Evolutionary conservation across 352 stramenopile genomes (phyloP), one percentile per base, ranked within the genome.

Genomic region (Globisporangium echinulatum): DNA sequence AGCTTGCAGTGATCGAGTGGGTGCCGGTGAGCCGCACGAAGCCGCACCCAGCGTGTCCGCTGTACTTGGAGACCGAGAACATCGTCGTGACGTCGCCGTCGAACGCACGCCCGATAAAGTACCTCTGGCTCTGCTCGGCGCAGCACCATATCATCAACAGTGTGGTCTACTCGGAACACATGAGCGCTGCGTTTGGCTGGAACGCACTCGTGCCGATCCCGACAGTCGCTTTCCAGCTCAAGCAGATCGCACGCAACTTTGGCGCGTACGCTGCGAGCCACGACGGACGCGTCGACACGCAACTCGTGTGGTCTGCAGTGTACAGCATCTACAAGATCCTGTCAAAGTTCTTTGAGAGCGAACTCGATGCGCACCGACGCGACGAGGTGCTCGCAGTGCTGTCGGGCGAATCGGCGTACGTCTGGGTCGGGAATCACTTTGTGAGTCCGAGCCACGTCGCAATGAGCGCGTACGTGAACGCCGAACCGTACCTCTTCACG

Each of bases 391-490:
- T 82, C n/a, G 15, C 55, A 7, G 63, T 77, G 37, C 62, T 88
- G 5, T 64, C 58, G 13, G 72, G 69, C 11, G 70, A 78, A 40
- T 65, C 75, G 10, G 73, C 74, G 9, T 89, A 75, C 52, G 62
- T 91, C 14, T 89, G 79, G 81, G 74, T 87, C 59, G 75, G 77
- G 37, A 71, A 79, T 40, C 66, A 63, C 25, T 91, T 91, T 59
- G 76, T 82, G 25, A 70, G 60, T 39, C 59, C 70, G 11, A 72
- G 62, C 55, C 75, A 85, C 52, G 81, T 91, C 13, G 79, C 77
- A 17, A 67, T 76, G 36, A 71, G 64, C 10, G 69, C 70, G 38
- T 57, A 69, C 43, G 68, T 88, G 44, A 85, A 83, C 53, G 79
- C 79, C 1, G 74, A 91, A 55, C 79, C 79, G 5, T 88, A 89